Evolutionary conservation across 148 eudicot genomes (phyloP).

Genomic region (Rhododendron ovatum): DNA sequence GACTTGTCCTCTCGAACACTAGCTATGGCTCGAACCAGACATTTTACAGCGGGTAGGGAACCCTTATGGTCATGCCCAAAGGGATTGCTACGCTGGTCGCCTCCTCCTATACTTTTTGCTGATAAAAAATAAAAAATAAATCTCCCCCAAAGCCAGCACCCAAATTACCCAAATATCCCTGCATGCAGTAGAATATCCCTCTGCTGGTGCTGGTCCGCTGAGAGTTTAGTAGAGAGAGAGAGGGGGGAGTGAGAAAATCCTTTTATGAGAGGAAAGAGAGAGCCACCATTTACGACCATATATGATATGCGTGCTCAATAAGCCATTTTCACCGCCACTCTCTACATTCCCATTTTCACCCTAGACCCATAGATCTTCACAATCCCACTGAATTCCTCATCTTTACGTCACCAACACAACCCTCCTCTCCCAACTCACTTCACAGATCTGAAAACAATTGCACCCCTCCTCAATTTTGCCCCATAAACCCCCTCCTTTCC

Average conservation of each 20-base stretch:
- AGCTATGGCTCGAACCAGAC: no score
- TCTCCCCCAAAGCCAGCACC: no score
- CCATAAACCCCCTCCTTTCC: neutral
- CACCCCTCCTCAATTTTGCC: neutral
- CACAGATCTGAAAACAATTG: slow-evolving; percentile 2
- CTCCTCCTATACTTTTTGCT: no score
- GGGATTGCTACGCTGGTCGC: no score
- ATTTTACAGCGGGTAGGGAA: no score
- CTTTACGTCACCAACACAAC: neutral
- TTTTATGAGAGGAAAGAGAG: neutral
- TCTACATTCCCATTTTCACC: neutral
- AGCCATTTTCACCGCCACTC: neutral
- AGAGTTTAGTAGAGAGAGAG: neutral
- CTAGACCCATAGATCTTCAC: slow-evolving; percentile 4
- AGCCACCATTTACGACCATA: slow-evolving; percentile 14
- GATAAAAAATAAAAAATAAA: no score
- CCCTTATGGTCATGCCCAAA: accelerated
- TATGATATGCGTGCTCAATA: slow-evolving; percentile 7
- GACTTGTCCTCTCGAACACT: no score
- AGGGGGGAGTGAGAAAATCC: neutral
- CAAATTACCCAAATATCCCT: neutral
- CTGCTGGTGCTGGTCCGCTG: neutral
- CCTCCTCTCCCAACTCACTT: neutral
- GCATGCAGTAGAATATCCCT: slow-evolving; percentile 5
- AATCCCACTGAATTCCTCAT: neutral